A percentile compares a stretch with the other conserved stretches of the same genome.
Evolutionary conservation across 176 grass and related monocot species (phyloP).

Genomic region (Lolium perenne): DNA sequence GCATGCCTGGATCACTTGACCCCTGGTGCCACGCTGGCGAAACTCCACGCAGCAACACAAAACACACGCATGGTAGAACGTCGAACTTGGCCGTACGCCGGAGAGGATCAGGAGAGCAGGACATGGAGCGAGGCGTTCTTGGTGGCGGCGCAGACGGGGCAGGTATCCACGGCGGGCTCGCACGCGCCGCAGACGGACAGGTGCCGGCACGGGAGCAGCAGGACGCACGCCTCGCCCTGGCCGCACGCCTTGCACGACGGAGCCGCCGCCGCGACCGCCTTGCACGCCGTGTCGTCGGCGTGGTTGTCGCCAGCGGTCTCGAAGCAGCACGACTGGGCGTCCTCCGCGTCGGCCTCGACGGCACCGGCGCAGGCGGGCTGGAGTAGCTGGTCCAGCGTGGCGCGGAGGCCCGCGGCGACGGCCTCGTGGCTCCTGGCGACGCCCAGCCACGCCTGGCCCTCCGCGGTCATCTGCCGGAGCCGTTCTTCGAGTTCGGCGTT

Average conservation of each 20-base stretch:
- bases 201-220: conserved; percentile 76
- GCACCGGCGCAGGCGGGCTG: background rate
- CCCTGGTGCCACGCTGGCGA: background rate
- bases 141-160: conserved; percentile 51
- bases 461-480: conserved; percentile 46
- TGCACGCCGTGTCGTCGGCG: conserved; percentile 25
- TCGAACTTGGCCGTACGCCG: background rate
- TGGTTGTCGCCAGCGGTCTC: conserved; percentile 9
- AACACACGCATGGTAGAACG: background rate
- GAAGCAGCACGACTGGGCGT: conserved; percentile 49
- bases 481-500: conserved; percentile 61
- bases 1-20: background rate
- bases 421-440: conserved; percentile 60
- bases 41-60: background rate
- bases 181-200: conserved; percentile 63
- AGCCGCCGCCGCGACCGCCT: background rate
- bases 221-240: conserved; percentile 38
- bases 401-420: conserved; percentile 42
- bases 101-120: conserved; percentile 34
- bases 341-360: conserved; percentile 28
- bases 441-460: conserved; percentile 62
- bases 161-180: conserved; percentile 33
- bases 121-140: conserved; percentile 69
- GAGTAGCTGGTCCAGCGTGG: conserved; percentile 53
- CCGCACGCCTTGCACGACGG: conserved; percentile 48